Evolutionary conservation across 495 filamentous ascomycete species (phyloP).

Genomic region (Apodospora peruviana): DNA sequence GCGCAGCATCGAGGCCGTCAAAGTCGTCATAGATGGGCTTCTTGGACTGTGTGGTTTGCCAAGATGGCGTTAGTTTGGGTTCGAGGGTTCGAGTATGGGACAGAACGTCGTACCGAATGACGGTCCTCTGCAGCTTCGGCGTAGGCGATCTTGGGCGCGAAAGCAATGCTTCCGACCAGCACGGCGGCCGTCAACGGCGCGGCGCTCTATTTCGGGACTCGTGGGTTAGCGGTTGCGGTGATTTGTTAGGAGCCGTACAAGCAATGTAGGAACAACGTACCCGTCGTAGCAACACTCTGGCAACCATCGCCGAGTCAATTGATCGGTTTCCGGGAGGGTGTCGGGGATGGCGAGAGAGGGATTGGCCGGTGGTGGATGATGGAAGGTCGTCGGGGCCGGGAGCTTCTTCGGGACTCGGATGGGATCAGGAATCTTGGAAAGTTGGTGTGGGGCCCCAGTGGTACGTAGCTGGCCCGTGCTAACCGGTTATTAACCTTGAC

Average conservation of each 20-base stretch:
- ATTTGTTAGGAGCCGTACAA: background rate
- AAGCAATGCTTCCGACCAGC: constrained; percentile 38
- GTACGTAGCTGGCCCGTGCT: background rate
- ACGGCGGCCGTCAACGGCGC: constrained; percentile 44
- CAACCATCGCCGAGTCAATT: constrained; percentile 47
- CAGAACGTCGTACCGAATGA: constrained; percentile 23
- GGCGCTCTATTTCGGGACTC: constrained; percentile 28
- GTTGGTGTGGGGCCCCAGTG: constrained; percentile 5
- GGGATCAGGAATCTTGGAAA: constrained; percentile 4
- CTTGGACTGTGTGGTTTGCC: constrained; percentile 37
- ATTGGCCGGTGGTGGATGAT: constrained; percentile 3
- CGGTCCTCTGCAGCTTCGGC: constrained; percentile 39
- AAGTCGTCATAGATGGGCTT: constrained; percentile 92
- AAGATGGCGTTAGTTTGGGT: constrained; percentile 3
- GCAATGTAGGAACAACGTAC: constrained; percentile 23
- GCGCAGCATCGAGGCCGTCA: constrained; percentile 46
- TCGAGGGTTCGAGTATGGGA: background rate
- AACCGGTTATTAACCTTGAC: too few relatives aligned
- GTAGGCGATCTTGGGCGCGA: constrained; percentile 39
- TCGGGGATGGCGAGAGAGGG: constrained; percentile 3
- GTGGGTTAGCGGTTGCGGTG: constrained; percentile 2
- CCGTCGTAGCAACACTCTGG: constrained; percentile 47
- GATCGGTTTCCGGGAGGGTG: constrained; percentile 9
- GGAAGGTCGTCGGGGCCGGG: constrained; percentile 2
- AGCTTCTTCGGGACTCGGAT: background rate